Percentiles rank a stretch among this genome's conserved stretches.
These are phyloP conservation scores for Lonicera japonica DNA, from an alignment of 129 eudicot species.

Conservation along the genomic window DNA sequence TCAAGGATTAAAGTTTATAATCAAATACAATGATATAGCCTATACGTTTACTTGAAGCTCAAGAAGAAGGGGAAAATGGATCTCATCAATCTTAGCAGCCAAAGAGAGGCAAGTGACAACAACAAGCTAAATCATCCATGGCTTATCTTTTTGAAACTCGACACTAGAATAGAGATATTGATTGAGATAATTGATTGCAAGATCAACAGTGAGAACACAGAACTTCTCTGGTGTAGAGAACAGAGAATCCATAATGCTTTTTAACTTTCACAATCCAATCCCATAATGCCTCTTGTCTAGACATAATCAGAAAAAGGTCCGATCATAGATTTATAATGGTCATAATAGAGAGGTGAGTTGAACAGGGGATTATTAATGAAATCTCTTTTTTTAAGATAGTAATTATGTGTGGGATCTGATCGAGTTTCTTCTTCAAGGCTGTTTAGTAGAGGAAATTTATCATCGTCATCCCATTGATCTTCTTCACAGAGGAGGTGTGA, in stretches of 20 bases:
- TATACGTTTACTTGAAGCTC: constrained; percentile 88
- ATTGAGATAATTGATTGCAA: constrained; percentile 71
- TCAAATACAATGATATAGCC: neutral
- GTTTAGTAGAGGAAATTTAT: constrained; percentile 27
- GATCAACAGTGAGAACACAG: constrained; percentile 67
- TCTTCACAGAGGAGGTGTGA: constrained; percentile 71
- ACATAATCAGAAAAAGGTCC: constrained; percentile 16
- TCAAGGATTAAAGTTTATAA: neutral
- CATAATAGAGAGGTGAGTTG: constrained; percentile 15
- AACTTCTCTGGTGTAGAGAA: too few relatives aligned
- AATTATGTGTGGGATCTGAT: neutral
- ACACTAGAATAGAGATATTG: constrained; percentile 46
- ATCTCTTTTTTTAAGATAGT: neutral
- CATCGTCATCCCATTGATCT: constrained; percentile 38
- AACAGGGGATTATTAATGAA: constrained; percentile 16
- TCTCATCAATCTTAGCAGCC: constrained; percentile 94
- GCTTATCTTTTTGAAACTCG: constrained; percentile 51
- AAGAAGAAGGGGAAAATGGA: constrained; percentile 65
- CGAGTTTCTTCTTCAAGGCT: constrained; percentile 11
- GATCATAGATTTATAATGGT: constrained; percentile 16
- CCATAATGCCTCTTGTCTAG: constrained; percentile 62
- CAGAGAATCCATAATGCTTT: constrained; percentile 53
- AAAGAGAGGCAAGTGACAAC: constrained; percentile 81
- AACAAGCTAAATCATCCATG: constrained; percentile 85
- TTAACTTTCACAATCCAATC: constrained; percentile 76